Conservation (phyloP, 1,284 basidiomycete genomes). For the Melampsora larici-populina region DNA sequence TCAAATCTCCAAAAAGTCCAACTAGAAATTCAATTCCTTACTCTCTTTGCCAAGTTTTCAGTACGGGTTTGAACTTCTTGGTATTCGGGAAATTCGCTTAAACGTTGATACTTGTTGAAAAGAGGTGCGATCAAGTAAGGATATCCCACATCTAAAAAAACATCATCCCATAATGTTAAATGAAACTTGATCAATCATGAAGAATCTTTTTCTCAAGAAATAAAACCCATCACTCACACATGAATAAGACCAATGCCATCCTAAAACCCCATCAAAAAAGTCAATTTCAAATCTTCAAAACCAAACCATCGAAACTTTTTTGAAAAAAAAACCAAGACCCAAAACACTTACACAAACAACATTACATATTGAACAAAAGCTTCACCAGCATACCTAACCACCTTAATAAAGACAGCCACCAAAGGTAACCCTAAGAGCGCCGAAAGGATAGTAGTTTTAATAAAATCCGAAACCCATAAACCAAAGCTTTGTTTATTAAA, state of each 20-base stretch:
- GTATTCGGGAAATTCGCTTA: slow-evolving; percentile 38
- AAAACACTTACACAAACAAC: slow-evolving; percentile 67
- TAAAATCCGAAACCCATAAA: slow-evolving; percentile 71
- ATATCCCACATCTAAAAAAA: slow-evolving; percentile 43
- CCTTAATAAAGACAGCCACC: slow-evolving; percentile 76
- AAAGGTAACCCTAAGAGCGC: slow-evolving; percentile 80
- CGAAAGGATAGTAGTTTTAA: slow-evolving; percentile 75
- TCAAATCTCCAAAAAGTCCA: too few relatives aligned
- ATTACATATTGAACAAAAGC: slow-evolving; percentile 83
- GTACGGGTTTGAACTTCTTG: slow-evolving; percentile 38
- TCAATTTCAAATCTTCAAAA: neutral
- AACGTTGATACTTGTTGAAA: slow-evolving; percentile 43
- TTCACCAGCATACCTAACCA: slow-evolving; percentile 89
- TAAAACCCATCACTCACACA: slow-evolving; percentile 48
- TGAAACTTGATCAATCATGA: slow-evolving; percentile 49
- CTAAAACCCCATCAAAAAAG: neutral
- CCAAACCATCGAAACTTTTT: neutral
- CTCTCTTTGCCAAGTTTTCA: slow-evolving; percentile 26
- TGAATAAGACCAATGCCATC: slow-evolving; percentile 33
- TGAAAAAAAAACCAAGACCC: neutral
- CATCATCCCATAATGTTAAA: slow-evolving; percentile 43
- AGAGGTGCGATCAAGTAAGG: slow-evolving; percentile 7
- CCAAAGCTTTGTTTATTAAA: slow-evolving; percentile 87
- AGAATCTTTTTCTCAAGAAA: neutral
- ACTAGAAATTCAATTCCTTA: slow-evolving; percentile 4